Evolutionary conservation across 176 grass and related monocot genomes (phyloP).

Genomic region (Puccinellia tenuiflora): DNA sequence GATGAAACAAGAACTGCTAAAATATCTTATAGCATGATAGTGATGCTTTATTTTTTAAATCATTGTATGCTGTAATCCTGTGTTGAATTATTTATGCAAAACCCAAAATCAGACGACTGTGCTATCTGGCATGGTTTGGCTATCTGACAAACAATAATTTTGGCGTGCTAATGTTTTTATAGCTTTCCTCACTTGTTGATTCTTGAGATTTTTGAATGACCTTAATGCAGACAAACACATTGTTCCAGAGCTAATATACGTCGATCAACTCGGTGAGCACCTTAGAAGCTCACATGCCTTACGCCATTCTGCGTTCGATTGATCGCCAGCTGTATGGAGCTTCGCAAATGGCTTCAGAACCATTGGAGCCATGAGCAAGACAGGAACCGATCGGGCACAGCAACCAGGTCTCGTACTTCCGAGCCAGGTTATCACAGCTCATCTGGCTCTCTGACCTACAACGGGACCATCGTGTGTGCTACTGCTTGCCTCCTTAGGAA

Average conservation of each 20-base stretch:
- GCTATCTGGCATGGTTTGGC: not conserved
- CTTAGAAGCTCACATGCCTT: conserved; percentile 86
- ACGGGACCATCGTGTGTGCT: not conserved
- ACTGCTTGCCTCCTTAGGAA: not conserved
- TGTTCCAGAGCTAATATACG: conserved; percentile 80
- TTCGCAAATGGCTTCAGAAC: no score
- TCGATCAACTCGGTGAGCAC: conserved; percentile 87
- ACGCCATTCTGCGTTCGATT: conserved; percentile 77
- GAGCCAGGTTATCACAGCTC: conserved; percentile 54
- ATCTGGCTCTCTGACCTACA: conserved; percentile 2
- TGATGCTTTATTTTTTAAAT: not conserved
- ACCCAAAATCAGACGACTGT: not conserved
- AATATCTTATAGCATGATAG: not conserved
- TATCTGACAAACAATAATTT: not conserved
- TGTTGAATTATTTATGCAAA: not conserved
- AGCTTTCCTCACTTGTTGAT: conserved; percentile 1
- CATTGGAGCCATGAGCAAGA: conserved; percentile 50
- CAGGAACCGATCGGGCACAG: conserved; percentile 34
- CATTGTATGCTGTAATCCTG: not conserved
- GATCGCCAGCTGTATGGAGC: conserved; percentile 69
- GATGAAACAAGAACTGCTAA: not conserved
- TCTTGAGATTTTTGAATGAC: conserved; percentile 5
- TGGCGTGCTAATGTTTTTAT: not conserved
- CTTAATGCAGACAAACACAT: conserved; percentile 47
- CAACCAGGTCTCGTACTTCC: conserved; percentile 43